phyloP scores from a whole-genome alignment of 2,329 filamentous ascomycete species.

The Elsinoe arachidis region DNA sequence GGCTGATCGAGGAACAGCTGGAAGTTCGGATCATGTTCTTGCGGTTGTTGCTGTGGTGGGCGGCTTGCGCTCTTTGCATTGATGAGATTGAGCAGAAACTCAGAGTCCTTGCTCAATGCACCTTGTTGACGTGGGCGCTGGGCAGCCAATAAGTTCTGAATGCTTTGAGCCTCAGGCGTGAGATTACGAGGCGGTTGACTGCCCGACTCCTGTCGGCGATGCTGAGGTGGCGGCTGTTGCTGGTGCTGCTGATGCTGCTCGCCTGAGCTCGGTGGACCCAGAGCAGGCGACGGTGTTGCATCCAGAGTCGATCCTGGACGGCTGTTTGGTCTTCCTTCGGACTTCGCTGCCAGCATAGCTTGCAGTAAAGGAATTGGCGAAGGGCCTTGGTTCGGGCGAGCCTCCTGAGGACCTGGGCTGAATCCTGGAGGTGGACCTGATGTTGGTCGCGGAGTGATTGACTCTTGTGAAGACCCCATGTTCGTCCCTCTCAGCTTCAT shows the following conservation, averaged over 20 bases:
- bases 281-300: neutral
- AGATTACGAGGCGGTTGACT: slow-evolving; percentile 12
- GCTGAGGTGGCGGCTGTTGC: neutral
- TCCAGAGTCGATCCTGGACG: neutral
- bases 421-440: neutral
- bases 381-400: neutral
- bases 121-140: slow-evolving; percentile 38
- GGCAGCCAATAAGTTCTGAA: slow-evolving; percentile 31
- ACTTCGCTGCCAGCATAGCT: neutral
- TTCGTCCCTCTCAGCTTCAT: slow-evolving; percentile 6
- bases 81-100: slow-evolving; percentile 82
- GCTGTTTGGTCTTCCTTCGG: slow-evolving; percentile 7
- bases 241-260: neutral
- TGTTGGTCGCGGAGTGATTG: neutral
- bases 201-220: slow-evolving; percentile 6
- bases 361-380: slow-evolving; percentile 2
- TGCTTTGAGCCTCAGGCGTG: slow-evolving; percentile 19
- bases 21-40: slow-evolving; percentile 23
- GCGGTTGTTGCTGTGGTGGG: slow-evolving; percentile 26
- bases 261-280: neutral
- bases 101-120: slow-evolving; percentile 52
- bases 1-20: slow-evolving; percentile 29
- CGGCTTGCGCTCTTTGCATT: slow-evolving; percentile 35
- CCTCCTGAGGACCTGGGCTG: neutral
- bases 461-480: slow-evolving; percentile 6